These are phyloP conservation scores for Orobanche coerulescens DNA, from an alignment of 257 asterid genomes.

Conservation along the genomic window DNA sequence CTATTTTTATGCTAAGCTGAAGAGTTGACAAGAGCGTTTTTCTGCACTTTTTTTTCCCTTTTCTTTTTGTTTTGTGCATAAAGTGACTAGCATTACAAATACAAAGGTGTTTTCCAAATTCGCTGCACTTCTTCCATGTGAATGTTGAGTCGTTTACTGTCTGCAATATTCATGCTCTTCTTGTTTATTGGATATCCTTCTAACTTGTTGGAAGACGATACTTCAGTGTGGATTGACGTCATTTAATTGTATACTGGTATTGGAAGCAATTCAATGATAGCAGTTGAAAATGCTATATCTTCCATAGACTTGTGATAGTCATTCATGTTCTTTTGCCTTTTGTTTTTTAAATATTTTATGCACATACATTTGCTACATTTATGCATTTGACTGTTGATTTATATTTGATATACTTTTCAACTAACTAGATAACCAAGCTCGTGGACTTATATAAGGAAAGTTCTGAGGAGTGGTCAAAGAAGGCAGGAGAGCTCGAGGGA, in stretches of 20 bases:
- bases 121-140: not conserved
- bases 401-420: not conserved
- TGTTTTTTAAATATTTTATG: not conserved
- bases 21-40: not conserved
- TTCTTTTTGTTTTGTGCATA: not conserved
- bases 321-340: not conserved
- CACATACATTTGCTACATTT: not conserved
- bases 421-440: conserved; percentile 52
- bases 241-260: too few species aligned
- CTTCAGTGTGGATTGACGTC: not conserved
- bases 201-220: too few species aligned
- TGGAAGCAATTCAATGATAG: not conserved
- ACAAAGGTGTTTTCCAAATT: not conserved
- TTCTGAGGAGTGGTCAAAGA: conserved; percentile 91
- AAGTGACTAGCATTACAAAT: not conserved
- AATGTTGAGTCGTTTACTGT: not conserved
- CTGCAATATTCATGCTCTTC: not conserved
- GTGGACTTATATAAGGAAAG: conserved; percentile 84
- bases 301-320: not conserved
- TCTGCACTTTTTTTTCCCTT: conserved; percentile 8
- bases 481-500: conserved; percentile 96
- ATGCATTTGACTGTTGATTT: conserved; percentile 15
- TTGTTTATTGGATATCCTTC: not conserved
- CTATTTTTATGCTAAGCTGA: not conserved
- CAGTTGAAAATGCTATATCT: not conserved